A percentile compares a stretch with the other conserved stretches of the same genome.
Evolutionary conservation across 306 rosid genomes (phyloP).

Genomic region (Trifolium fragiferum): DNA sequence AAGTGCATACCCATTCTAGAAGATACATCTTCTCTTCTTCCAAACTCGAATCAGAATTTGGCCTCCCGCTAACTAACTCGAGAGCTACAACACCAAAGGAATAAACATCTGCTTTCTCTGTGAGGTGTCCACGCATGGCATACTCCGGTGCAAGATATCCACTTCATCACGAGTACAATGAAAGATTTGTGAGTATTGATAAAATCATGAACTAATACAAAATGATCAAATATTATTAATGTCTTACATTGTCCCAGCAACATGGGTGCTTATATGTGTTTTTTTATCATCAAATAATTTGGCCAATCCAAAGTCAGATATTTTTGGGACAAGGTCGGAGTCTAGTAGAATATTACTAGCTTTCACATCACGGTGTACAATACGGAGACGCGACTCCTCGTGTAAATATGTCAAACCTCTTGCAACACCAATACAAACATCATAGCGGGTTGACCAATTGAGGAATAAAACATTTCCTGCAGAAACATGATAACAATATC

Average conservation of each 20-base stretch:
- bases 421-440: conserved; percentile 73
- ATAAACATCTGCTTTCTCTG: conserved; percentile 84
- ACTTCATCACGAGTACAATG: conserved; percentile 44
- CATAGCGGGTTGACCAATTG: conserved; percentile 71
- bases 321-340: conserved; percentile 62
- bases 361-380: conserved; percentile 86
- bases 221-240: neutral
- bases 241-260: conserved; percentile 81
- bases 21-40: conserved; percentile 68
- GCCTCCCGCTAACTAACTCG: conserved; percentile 78
- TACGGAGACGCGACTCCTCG: conserved; percentile 75
- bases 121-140: conserved; percentile 87
- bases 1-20: conserved; percentile 69
- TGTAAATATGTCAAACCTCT: conserved; percentile 81
- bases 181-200: neutral
- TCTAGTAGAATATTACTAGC: conserved; percentile 83
- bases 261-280: conserved; percentile 81
- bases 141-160: conserved; percentile 91
- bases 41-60: conserved; percentile 64
- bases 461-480: conserved; percentile 58
- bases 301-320: conserved; percentile 85
- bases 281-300: conserved; percentile 76
- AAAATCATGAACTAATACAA: no score
- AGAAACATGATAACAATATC: conserved; percentile 18
- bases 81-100: conserved; percentile 88